Percentiles rank a stretch among this genome's conserved stretches.
These are phyloP conservation scores for Amanita pseudoporphyria DNA, from an alignment of 768 basidiomycete genomes.

Conservation along the genomic window DNA sequence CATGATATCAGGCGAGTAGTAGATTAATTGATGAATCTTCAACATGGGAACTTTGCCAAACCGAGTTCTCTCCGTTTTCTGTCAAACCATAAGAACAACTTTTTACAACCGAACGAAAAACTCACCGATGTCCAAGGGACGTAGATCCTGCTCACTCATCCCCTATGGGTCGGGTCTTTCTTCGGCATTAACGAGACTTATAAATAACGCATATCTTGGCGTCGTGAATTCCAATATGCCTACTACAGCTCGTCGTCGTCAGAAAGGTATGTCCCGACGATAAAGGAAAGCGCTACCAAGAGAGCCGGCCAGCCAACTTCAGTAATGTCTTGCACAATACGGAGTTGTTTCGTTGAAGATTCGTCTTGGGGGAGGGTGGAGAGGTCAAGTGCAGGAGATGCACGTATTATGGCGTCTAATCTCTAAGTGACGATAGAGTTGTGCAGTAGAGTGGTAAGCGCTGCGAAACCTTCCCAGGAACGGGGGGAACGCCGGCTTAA, in stretches of 20 bases:
- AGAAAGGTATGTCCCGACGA: constrained; percentile 84
- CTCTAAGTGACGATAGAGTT: constrained; percentile 58
- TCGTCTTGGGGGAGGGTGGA: constrained; percentile 40
- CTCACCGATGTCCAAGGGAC: constrained; percentile 69
- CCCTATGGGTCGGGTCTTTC: constrained; percentile 39
- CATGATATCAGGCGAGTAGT: constrained; percentile 70
- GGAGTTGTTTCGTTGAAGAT: constrained; percentile 45
- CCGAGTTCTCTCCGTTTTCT: constrained; percentile 94
- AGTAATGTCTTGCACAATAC: constrained; percentile 66
- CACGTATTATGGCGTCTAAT: constrained; percentile 54
- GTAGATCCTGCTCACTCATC: constrained; percentile 84
- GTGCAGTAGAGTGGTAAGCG: constrained; percentile 69
- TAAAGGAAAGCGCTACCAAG: constrained; percentile 81
- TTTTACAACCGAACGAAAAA: constrained; percentile 7
- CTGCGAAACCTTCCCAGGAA: constrained; percentile 90
- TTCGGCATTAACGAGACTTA: constrained; percentile 48
- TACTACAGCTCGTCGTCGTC: constrained; percentile 83
- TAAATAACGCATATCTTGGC: constrained; percentile 90
- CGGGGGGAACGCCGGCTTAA: constrained; percentile 89
- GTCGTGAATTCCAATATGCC: constrained; percentile 84
- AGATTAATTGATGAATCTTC: constrained; percentile 84
- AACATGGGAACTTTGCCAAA: constrained; percentile 76
- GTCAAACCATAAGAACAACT: constrained; percentile 1
- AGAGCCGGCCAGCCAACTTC: constrained; percentile 89
- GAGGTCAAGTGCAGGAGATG: constrained; percentile 66